Evolutionary conservation across 345 rosid species (phyloP), one percentile per base, ranked within the genome.

Genomic region (Capsella bursapastoris): DNA sequence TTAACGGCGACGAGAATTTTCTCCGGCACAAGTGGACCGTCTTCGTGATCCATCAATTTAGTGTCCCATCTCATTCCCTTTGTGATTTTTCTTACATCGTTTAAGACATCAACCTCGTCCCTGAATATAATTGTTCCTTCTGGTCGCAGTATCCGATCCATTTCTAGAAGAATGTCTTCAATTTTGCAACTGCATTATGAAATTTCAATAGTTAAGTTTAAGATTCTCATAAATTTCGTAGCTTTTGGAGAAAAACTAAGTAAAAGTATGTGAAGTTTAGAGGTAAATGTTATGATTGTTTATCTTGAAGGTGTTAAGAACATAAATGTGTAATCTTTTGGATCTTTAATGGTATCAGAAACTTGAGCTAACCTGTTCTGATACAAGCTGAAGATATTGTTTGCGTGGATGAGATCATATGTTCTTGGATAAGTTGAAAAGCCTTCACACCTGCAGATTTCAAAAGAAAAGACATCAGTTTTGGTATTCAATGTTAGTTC

Each of bases 341-440:
- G 47, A 59, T 18, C 10, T 18, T 18, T 25, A 37, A 6, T 41
- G 47, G 47, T 59, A 37, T 38, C 16, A 59, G n/a, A 48, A 18
- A 4, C 41, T 38, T 50, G 62, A 31, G 68, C 86, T 82, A 73
- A 84, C 90, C 78, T 89, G 68, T 86, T 79, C 64, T 81, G 75
- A 69, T 89, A 89, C 83, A 89, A 78, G 66, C 87, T 84, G 80
- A 89, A 84, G 49, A 89, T 75, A 9, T 82, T 83, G 80, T 79
- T 79, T 2, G 91, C 89, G 62, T 87, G 94, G 65, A 87, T 80
- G 58, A 89, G 86, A 78, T 87, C 94, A 57, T 89, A 89, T 43
- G 94, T 85, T 76, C 91, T 84, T 0, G 94, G 94, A 75, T 89
- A 87, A n/a, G 94, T 85, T 13, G 94, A 89, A 79, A 89, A 87